phyloP scores from a whole-genome alignment of 129 eudicot genomes.

The Heracleum sosnowskyi region DNA sequence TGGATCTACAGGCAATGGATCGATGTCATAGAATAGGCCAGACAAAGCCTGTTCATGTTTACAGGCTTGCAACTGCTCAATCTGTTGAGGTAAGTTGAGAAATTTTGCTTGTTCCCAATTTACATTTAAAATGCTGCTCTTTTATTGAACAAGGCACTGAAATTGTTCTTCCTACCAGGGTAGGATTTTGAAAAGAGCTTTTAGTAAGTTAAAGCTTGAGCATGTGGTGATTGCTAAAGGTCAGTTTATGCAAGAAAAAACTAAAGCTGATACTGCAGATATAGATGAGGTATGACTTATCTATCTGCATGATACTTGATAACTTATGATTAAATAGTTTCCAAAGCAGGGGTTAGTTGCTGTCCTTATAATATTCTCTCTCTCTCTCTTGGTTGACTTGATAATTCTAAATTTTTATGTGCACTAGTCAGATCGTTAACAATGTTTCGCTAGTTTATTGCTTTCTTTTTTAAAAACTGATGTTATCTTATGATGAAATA shows the following conservation, averaged over 20 bases:
- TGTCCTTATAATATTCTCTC: background rate
- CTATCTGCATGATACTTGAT: background rate
- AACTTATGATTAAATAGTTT: background rate
- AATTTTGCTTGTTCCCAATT: background rate
- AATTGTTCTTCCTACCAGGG: constrained; percentile 38
- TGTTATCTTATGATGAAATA: background rate
- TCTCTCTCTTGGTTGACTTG: background rate
- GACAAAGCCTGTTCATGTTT: constrained; percentile 98
- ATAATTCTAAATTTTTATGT: constrained; percentile 12
- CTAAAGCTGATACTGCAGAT: constrained; percentile 30
- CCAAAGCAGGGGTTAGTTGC: background rate
- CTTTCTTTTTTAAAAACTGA: no score
- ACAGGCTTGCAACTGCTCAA: constrained; percentile 92
- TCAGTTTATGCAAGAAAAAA: constrained; percentile 73
- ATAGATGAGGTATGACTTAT: constrained; percentile 33
- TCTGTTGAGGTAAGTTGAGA: constrained; percentile 62
- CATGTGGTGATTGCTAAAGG: constrained; percentile 99
- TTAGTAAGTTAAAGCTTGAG: constrained; percentile 89
- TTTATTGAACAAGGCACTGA: background rate
- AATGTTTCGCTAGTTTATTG: background rate
- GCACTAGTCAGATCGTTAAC: constrained; percentile 33
- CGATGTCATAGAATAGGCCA: constrained; percentile 98
- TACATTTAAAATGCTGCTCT: background rate
- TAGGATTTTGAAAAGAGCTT: constrained; percentile 93
- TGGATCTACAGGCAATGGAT: constrained; percentile 99